Conservation (phyloP, 2,329 filamentous ascomycete species). For the Thelonectria discophora region DNA sequence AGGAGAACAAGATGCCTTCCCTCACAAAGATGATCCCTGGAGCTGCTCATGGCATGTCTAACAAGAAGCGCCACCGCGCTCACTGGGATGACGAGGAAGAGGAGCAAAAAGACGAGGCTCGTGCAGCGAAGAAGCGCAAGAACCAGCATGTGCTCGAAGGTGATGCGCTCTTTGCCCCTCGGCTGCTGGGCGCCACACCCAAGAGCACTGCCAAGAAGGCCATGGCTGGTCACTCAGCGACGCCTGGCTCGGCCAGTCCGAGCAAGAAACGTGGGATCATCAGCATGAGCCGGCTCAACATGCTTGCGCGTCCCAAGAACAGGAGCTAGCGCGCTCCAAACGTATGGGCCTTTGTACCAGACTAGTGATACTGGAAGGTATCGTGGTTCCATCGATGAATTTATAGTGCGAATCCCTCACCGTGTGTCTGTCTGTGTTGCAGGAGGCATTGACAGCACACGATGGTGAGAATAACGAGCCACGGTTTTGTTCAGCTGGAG, state of each 20-base stretch:
- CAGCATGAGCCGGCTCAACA: slow-evolving; percentile 67
- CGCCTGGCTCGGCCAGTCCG: slow-evolving; percentile 51
- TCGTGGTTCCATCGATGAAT: slow-evolving; percentile 23
- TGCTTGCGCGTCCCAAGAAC: slow-evolving; percentile 68
- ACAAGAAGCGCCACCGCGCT: slow-evolving; percentile 72
- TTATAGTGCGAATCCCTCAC: slow-evolving; percentile 35
- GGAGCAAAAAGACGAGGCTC: slow-evolving; percentile 56
- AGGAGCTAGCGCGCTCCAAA: slow-evolving; percentile 51
- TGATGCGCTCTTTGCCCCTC: slow-evolving; percentile 61
- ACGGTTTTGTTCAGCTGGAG: slow-evolving; percentile 40
- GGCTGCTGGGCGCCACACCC: slow-evolving; percentile 52
- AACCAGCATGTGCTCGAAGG: slow-evolving; percentile 59
- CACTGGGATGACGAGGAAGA: slow-evolving; percentile 65
- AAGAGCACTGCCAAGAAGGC: slow-evolving; percentile 48
- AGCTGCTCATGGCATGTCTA: slow-evolving; percentile 69
- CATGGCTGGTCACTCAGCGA: slow-evolving; percentile 38
- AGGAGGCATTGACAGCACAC: background rate
- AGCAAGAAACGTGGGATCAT: slow-evolving; percentile 62
- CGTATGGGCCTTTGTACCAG: slow-evolving; percentile 4
- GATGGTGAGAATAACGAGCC: slow-evolving; percentile 32
- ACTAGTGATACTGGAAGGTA: background rate
- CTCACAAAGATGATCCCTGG: slow-evolving; percentile 51
- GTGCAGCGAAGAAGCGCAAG: slow-evolving; percentile 68
- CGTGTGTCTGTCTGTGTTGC: slow-evolving; percentile 9
- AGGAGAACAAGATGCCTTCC: slow-evolving; percentile 62